These are phyloP conservation scores for Adenanthera pavonina DNA, from an alignment of 306 rosid species.

Conservation along the genomic window DNA sequence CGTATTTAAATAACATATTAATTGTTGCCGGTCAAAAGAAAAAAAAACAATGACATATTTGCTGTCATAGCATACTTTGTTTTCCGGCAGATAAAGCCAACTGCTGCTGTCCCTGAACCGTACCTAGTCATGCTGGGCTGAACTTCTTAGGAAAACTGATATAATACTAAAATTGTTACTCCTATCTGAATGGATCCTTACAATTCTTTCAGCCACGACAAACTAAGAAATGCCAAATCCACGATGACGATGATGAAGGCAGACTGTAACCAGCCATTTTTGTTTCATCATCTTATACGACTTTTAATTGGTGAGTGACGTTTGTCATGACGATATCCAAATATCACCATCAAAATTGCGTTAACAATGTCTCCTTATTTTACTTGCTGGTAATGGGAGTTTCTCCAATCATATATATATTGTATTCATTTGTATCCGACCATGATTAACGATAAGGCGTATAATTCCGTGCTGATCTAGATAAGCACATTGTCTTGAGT, in stretches of 20 bases:
- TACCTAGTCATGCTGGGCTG: constrained; percentile 13
- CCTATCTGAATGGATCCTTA: not conserved
- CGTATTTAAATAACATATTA: not conserved
- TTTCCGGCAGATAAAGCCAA: not conserved
- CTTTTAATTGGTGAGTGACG: not conserved
- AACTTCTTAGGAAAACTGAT: constrained; percentile 29
- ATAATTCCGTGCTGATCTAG: constrained; percentile 1
- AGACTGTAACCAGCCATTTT: not conserved
- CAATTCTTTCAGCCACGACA: constrained; percentile 34
- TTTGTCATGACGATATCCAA: constrained; percentile 36
- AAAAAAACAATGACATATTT: too few relatives aligned
- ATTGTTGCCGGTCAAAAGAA: not conserved
- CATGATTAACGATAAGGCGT: not conserved
- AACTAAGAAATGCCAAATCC: not conserved
- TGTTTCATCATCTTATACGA: not conserved
- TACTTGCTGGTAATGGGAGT: not conserved
- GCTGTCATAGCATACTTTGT: not conserved
- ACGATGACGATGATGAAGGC: not conserved
- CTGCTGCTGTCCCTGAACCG: not conserved
- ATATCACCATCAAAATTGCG: constrained; percentile 36
- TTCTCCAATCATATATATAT: not conserved
- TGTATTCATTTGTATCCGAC: constrained; percentile 19
- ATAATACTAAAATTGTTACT: not conserved
- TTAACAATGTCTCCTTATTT: not conserved
- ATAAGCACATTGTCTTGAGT: not conserved